Conservation (phyloP, 805 yeast species). For the Blastobotrys muscicola region DNA sequence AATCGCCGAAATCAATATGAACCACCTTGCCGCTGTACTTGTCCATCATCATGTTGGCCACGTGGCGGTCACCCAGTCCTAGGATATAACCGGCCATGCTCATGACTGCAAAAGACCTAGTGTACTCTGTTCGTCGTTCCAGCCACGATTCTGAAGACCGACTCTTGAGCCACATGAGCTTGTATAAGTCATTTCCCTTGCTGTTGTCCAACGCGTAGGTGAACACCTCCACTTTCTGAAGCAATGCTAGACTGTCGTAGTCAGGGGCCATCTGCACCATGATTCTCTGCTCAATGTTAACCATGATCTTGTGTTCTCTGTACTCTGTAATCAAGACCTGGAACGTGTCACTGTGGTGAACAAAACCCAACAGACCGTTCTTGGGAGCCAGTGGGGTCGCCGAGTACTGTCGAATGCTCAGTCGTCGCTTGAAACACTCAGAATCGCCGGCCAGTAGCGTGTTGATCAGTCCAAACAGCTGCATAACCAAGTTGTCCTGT, state of each 20-base stretch:
- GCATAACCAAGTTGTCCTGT: constrained; percentile 97
- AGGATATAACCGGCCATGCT: constrained; percentile 97
- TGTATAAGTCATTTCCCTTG: constrained; percentile 89
- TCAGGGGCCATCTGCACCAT: constrained; percentile 98
- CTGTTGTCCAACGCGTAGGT: constrained; percentile 93
- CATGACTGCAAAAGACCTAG: constrained; percentile 95
- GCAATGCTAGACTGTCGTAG: constrained; percentile 76
- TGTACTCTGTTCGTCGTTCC: constrained; percentile 92
- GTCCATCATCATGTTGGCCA: constrained; percentile 92
- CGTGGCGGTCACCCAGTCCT: constrained; percentile 97
- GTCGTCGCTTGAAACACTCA: constrained; percentile 91
- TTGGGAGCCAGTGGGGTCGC: constrained; percentile 95
- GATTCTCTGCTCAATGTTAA: constrained; percentile 89
- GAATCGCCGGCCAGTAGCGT: constrained; percentile 82
- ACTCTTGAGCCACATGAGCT: constrained; percentile 92
- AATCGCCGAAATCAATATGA: constrained; percentile 98
- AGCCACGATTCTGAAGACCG: constrained; percentile 96
- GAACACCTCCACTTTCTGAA: constrained; percentile 94
- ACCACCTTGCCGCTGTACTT: constrained; percentile 90
- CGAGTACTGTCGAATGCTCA: constrained; percentile 84
- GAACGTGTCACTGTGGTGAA: constrained; percentile 93
- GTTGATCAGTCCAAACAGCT: constrained; percentile 88
- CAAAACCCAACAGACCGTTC: constrained; percentile 97
- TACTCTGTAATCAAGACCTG: constrained; percentile 87
- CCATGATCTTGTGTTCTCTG: constrained; percentile 79